phyloP scores from a whole-genome alignment of 2,329 filamentous ascomycete species.

The Colletotrichum endophyticum region DNA sequence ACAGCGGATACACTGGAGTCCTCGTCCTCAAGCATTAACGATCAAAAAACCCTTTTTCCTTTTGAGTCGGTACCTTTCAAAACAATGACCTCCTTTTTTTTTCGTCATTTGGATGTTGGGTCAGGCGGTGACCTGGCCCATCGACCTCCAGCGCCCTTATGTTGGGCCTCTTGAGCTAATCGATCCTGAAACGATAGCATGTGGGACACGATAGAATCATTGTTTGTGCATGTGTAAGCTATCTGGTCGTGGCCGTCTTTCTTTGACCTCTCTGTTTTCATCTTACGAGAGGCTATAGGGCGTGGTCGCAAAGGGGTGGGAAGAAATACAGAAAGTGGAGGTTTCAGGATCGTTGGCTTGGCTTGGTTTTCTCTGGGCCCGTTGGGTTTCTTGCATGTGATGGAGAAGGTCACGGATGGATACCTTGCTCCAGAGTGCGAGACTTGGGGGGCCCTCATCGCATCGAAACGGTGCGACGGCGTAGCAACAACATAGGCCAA shows the following conservation, averaged over 20 bases:
- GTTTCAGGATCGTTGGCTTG: constrained; percentile 16
- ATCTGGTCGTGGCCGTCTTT: background rate
- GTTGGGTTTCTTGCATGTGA: constrained; percentile 3
- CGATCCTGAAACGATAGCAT: constrained; percentile 6
- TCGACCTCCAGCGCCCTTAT: background rate
- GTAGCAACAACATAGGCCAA: background rate
- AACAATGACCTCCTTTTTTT: background rate
- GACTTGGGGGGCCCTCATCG: background rate
- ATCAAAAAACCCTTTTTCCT: background rate
- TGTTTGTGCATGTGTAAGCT: constrained; percentile 12
- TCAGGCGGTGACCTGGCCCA: background rate
- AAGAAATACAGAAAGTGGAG: background rate
- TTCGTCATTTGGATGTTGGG: background rate
- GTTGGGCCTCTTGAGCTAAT: background rate
- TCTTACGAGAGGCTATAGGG: background rate
- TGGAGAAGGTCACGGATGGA: background rate
- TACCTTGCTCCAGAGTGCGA: background rate
- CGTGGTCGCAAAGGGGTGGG: background rate
- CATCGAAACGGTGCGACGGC: background rate
- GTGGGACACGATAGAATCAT: constrained; percentile 5
- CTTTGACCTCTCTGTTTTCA: background rate
- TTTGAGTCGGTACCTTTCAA: background rate
- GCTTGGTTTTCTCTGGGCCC: background rate
- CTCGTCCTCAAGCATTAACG: background rate
- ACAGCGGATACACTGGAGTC: constrained; percentile 9